Percentiles rank a stretch among this genome's conserved stretches.
These are phyloP conservation scores for Omphalea diandra DNA, from an alignment of 441 rosid genomes.

Conservation along the genomic window DNA sequence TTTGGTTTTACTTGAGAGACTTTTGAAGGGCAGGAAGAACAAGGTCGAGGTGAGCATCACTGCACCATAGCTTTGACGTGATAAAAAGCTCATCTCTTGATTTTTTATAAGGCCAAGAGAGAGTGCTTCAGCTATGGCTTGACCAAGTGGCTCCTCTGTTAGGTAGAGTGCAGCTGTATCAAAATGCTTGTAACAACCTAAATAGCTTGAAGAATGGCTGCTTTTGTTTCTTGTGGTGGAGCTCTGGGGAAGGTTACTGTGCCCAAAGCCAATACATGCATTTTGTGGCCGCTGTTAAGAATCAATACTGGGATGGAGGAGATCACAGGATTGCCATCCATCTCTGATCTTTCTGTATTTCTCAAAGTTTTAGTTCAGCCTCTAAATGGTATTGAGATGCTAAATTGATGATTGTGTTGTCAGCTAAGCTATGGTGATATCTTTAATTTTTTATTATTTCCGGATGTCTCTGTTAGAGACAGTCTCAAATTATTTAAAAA, in stretches of 20 bases:
- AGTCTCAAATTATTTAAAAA: too few species aligned
- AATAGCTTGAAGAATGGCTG: slow-evolving; percentile 48
- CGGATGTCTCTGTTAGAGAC: too few species aligned
- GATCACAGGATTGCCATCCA: too few species aligned
- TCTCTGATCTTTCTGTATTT: too few species aligned
- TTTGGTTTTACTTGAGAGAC: slow-evolving; percentile 35
- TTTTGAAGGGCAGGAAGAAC: slow-evolving; percentile 48
- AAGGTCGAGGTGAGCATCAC: slow-evolving; percentile 51
- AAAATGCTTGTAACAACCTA: slow-evolving; percentile 52
- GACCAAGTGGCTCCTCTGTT: slow-evolving; percentile 57
- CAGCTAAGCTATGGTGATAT: too few species aligned
- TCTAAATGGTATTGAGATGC: too few species aligned
- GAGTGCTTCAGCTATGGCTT: slow-evolving; percentile 55
- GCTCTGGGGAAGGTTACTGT: slow-evolving; percentile 39
- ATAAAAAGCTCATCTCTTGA: slow-evolving; percentile 57
- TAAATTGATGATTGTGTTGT: too few species aligned
- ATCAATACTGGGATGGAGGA: slow-evolving; percentile 33
- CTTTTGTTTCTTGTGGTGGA: slow-evolving; percentile 31
- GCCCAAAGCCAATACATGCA: slow-evolving; percentile 48
- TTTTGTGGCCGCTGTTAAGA: slow-evolving; percentile 25
- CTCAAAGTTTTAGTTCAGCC: too few species aligned
- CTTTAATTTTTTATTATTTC: too few species aligned
- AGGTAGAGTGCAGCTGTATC: slow-evolving; percentile 51
- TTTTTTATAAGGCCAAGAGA: slow-evolving; percentile 37
- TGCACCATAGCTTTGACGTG: slow-evolving; percentile 60